Evolutionary conservation across 352 stramenopile species (phyloP).

Genomic region (Phytophthora hibernalis): DNA sequence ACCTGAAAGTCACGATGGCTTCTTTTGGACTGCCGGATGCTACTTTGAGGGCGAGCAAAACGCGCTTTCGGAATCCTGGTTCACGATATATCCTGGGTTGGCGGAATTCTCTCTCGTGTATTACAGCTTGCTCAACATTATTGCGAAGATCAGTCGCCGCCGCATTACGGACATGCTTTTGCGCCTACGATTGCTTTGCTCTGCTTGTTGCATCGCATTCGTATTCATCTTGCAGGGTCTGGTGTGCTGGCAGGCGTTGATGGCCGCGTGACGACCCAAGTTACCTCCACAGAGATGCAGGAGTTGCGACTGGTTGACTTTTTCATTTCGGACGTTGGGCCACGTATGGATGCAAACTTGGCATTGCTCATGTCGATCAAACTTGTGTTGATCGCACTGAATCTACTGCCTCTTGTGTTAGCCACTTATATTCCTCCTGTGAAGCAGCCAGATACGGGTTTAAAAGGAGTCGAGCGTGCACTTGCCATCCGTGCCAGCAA

Average conservation of each 20-base stretch:
- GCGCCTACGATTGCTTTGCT: conserved; percentile 47
- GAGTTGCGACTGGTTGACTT: conserved; percentile 41
- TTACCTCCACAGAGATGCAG: conserved; percentile 41
- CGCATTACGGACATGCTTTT: conserved; percentile 47
- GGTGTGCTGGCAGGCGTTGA: conserved; percentile 28
- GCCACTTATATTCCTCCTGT: conserved; percentile 31
- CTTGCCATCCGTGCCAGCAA: conserved; percentile 39
- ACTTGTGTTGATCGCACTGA: conserved; percentile 45
- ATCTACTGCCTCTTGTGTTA: conserved; percentile 44
- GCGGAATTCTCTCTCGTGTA: conserved; percentile 47
- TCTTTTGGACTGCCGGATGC: conserved; percentile 52
- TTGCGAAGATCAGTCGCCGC: conserved; percentile 41
- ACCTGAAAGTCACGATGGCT: conserved; percentile 48
- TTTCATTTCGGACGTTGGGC: conserved; percentile 37
- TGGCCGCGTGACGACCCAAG: conserved; percentile 40
- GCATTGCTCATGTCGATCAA: conserved; percentile 55
- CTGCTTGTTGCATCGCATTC: conserved; percentile 44
- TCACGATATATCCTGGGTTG: conserved; percentile 55
- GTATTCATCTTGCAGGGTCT: conserved; percentile 24
- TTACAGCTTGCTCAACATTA: conserved; percentile 57
- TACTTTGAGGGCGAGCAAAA: conserved; percentile 56
- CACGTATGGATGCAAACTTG: conserved; percentile 43
- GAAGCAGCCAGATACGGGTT: conserved; percentile 28
- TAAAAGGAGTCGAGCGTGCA: conserved; percentile 33
- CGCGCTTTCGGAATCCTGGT: conserved; percentile 52